Evolutionary conservation across 139 green algal species (phyloP).

Genomic region (Nannochloris sp.): DNA sequence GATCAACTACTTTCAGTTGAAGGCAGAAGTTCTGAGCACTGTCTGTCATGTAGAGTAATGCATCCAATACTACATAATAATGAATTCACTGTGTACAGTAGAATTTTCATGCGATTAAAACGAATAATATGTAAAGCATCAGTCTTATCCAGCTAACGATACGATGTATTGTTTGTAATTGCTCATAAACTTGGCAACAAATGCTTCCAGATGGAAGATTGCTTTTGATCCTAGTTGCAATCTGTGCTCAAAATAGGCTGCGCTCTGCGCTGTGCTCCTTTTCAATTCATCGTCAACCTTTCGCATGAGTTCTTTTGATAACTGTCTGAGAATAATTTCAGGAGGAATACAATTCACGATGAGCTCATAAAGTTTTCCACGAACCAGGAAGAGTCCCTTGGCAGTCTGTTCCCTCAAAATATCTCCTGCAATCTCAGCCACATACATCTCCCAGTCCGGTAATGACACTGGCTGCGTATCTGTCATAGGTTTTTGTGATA

Average conservation of each 20-base stretch:
- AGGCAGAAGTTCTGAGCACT: neutral
- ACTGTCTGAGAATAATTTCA: slow-evolving; percentile 54
- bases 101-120: neutral
- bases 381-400: slow-evolving; percentile 66
- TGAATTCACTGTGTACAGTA: neutral
- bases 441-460: slow-evolving; percentile 92
- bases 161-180: slow-evolving; percentile 77
- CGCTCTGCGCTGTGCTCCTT: slow-evolving; percentile 41
- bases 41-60: neutral
- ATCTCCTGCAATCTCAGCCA: slow-evolving; percentile 66
- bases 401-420: slow-evolving; percentile 87
- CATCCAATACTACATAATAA: neutral
- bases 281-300: slow-evolving; percentile 87
- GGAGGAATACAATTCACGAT: slow-evolving; percentile 92
- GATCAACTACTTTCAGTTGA: slow-evolving; percentile 13
- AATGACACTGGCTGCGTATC: slow-evolving; percentile 42
- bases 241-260: slow-evolving; percentile 80
- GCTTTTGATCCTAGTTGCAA: slow-evolving; percentile 82
- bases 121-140: neutral
- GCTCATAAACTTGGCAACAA: slow-evolving; percentile 89
- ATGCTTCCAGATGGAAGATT: slow-evolving; percentile 97
- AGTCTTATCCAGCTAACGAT: neutral
- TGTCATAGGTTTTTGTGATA: slow-evolving; percentile 54
- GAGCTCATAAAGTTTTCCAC: slow-evolving; percentile 93
- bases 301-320: slow-evolving; percentile 73